Percentiles rank a stretch among this genome's conserved stretches.
Evolutionary conservation across 305 asterid genomes (phyloP).

Genomic region (Fraxinus ornus): DNA sequence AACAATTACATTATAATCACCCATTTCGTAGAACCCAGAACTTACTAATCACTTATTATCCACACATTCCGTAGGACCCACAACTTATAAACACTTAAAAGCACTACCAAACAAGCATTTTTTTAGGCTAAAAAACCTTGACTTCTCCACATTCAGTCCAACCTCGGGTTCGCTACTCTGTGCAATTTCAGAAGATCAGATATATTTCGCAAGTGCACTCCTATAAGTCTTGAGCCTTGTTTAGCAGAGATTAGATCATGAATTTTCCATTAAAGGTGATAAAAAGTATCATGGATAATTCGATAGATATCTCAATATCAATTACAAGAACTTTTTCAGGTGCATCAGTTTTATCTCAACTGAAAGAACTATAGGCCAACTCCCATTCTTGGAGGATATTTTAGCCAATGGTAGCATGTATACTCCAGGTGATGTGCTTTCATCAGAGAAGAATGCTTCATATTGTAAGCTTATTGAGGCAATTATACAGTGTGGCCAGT

Average conservation of each 20-base stretch:
- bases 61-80: neutral
- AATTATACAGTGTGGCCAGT: neutral
- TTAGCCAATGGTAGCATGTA: neutral
- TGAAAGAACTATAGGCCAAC: neutral
- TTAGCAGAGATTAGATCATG: neutral
- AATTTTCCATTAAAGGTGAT: neutral
- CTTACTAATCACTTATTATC: neutral
- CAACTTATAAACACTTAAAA: neutral
- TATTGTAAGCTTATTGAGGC: neutral
- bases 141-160: neutral
- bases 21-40: neutral
- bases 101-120: neutral
- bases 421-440: neutral
- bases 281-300: neutral
- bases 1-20: neutral
- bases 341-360: neutral
- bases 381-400: neutral
- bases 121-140: neutral
- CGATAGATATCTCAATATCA: neutral
- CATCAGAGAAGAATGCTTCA: neutral
- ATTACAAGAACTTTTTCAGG: neutral
- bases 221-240: neutral
- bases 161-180: neutral
- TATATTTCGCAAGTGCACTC: neutral
- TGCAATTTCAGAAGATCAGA: neutral